Base-by-base conservation (phyloP, 768 basidiomycete species). In the Gelatoporia subvermispora region DNA sequence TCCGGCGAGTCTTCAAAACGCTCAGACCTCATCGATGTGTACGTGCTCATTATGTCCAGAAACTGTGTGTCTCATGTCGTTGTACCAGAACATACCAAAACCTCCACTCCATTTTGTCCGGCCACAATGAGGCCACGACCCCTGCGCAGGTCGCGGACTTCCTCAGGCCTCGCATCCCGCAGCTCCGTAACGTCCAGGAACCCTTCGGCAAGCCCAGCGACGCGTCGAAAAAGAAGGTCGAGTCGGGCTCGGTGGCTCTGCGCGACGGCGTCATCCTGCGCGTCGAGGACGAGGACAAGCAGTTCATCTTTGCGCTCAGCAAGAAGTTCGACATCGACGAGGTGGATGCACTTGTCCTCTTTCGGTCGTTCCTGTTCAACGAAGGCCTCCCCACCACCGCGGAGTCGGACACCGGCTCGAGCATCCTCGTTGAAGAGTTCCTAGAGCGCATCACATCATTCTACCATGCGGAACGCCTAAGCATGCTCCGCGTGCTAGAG, bases 401-500 rank as follows among this genome's bases (percentile, higher is more conserved):
- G 0, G 73, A 71, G 38, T 64, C 73, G 31, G 65, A 70, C 23
- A 70, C 79, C n/a, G 66, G 69, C 41, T 63, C 63, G 7, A 69
- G 67, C 7, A 31, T 31, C n/a, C 65, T 84, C 57, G 70, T 74
- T 9, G 75, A 78, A 25, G 81, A 84, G 53, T 70, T 88, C 15
- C 65, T 90, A 23, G 78, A 82, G 47, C 78, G 80, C 22, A 81
- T 95, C 56, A 85, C 84, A 0, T 79, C 83, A 5, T 93, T 90
- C 76, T 89, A 88, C 65, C 81, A 82, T 54, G 81, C 85, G 4
- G 93, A 97, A 64, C 77, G 85, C 11, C 75, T 94, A 16, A 81
- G 77, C 56, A 64, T 84, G 39, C 70, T 86, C 13, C 82, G 87
- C 36, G 68, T 81, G 24, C 76, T 91, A 45, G 78, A 87, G 7